phyloP scores from a whole-genome alignment of 2,329 filamentous ascomycete genomes.

The Malbranchea zuffiana region DNA sequence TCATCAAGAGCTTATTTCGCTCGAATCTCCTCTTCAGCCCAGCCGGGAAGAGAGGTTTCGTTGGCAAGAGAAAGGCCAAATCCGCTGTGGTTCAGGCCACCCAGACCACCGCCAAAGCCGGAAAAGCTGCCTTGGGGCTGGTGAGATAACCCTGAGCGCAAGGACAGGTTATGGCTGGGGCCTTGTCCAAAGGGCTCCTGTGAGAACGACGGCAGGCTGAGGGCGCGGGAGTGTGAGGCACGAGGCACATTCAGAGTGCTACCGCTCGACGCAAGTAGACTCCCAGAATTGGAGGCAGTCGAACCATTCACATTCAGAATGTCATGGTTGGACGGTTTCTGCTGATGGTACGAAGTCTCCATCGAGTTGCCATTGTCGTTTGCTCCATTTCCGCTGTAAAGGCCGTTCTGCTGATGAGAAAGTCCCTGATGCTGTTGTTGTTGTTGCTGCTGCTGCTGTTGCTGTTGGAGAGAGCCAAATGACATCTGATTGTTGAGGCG shows the following conservation, averaged over 20 bases:
- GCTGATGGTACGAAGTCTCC: conserved; percentile 35
- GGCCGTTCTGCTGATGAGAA: conserved; percentile 63
- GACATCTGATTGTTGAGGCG: conserved; percentile 34
- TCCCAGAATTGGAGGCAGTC: conserved; percentile 54
- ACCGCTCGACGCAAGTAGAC: conserved; percentile 63
- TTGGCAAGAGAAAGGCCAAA: conserved; percentile 51
- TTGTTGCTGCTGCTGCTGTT: conserved; percentile 53
- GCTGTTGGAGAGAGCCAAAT: conserved; percentile 42
- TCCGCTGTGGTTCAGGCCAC: conserved; percentile 43
- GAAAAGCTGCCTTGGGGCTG: conserved; percentile 44
- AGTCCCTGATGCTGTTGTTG: conserved; percentile 53
- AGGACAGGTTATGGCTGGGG: conserved; percentile 25
- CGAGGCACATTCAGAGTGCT: conserved; percentile 42
- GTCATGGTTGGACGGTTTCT: conserved; percentile 56
- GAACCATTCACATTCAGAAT: conserved; percentile 45
- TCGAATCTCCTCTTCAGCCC: conserved; percentile 54
- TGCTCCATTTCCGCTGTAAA: conserved; percentile 66
- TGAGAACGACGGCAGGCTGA: conserved; percentile 69
- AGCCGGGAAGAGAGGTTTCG: conserved; percentile 48
- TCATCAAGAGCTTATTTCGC: conserved; percentile 36
- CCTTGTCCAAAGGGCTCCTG: conserved; percentile 45
- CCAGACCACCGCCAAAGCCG: conserved; percentile 48
- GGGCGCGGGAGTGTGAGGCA: conserved; percentile 63
- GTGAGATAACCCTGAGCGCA: conserved; percentile 27
- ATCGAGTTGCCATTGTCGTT: conserved; percentile 48